Conservation (phyloP, 1,284 basidiomycete species). For the Moesziomyces parantarcticus region DNA sequence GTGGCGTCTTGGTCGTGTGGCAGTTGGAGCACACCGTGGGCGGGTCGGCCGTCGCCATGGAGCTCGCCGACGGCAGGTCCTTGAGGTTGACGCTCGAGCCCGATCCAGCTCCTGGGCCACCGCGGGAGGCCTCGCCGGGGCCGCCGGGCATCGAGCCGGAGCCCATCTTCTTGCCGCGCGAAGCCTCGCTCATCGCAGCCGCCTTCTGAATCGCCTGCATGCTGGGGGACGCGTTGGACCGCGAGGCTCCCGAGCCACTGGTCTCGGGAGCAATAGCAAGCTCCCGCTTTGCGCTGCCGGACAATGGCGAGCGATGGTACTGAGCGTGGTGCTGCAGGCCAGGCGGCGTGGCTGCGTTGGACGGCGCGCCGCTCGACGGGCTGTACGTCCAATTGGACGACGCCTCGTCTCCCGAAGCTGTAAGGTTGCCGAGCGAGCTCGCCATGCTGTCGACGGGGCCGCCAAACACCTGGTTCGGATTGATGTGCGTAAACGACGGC, state of each 20-base stretch:
- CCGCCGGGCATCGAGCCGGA: constrained; percentile 3
- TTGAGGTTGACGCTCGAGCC: constrained; percentile 37
- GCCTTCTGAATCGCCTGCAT: constrained; percentile 46
- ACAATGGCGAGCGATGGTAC: constrained; percentile 54
- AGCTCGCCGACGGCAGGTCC: constrained; percentile 41
- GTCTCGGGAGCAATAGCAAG: constrained; percentile 29
- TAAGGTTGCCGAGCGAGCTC: constrained; percentile 30
- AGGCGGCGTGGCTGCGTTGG: constrained; percentile 51
- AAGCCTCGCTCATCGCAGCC: constrained; percentile 33
- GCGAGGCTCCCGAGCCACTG: constrained; percentile 12
- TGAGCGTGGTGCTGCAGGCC: constrained; percentile 35
- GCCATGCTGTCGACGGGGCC: constrained; percentile 26
- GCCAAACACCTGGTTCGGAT: constrained; percentile 61
- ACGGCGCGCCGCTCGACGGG: constrained; percentile 49
- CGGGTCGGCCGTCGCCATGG: constrained; percentile 55
- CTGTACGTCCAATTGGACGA: constrained; percentile 60
- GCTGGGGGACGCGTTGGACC: constrained; percentile 34
- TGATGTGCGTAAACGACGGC: constrained; percentile 59
- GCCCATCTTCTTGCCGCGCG: constrained; percentile 18
- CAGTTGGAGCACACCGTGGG: constrained; percentile 91
- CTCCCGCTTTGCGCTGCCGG: constrained; percentile 21
- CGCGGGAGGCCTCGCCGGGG: constrained; percentile 1
- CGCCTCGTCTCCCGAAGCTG: constrained; percentile 50
- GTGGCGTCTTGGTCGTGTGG: constrained; percentile 91
- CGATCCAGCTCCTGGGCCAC: constrained; percentile 15